Conservation (phyloP, 2,329 filamentous ascomycete species). For the Juglanconis oblonga region DNA sequence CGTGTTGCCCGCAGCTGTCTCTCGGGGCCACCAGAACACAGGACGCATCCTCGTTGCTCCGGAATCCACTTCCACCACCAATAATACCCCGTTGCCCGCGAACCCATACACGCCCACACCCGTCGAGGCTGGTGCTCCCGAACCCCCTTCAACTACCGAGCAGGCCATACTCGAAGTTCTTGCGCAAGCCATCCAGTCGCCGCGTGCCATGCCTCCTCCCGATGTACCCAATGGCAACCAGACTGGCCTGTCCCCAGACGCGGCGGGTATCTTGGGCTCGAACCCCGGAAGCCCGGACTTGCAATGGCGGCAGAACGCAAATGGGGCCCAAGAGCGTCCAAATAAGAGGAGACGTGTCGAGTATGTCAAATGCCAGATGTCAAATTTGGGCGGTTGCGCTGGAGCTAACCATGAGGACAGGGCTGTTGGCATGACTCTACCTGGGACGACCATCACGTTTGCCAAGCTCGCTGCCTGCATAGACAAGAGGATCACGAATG, state of each 20-base stretch:
- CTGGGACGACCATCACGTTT: neutral
- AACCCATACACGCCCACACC: neutral
- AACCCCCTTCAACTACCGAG: neutral
- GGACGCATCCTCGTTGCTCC: neutral
- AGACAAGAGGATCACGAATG: neutral
- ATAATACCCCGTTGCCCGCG: neutral
- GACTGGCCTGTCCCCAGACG: neutral
- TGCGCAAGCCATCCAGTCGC: neutral
- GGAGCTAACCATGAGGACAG: constrained; percentile 14
- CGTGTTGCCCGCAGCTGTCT: constrained; percentile 24
- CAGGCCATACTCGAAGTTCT: neutral
- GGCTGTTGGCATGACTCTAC: neutral
- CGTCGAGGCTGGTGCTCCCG: neutral
- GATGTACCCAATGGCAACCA: neutral
- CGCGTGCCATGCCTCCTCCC: constrained; percentile 12
- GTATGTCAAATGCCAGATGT: constrained; percentile 8
- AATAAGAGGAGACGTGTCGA: constrained; percentile 13
- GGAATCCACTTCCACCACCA: neutral
- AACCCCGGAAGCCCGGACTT: neutral
- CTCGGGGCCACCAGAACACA: constrained; percentile 1
- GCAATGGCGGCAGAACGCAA: neutral
- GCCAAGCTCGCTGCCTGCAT: neutral
- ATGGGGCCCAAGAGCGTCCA: neutral
- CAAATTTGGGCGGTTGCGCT: neutral
- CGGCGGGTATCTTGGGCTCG: neutral